A percentile compares a stretch with the other conserved stretches of the same genome.
phyloP scores from a whole-genome alignment of 768 basidiomycete genomes.

The Amanita rubescens region DNA sequence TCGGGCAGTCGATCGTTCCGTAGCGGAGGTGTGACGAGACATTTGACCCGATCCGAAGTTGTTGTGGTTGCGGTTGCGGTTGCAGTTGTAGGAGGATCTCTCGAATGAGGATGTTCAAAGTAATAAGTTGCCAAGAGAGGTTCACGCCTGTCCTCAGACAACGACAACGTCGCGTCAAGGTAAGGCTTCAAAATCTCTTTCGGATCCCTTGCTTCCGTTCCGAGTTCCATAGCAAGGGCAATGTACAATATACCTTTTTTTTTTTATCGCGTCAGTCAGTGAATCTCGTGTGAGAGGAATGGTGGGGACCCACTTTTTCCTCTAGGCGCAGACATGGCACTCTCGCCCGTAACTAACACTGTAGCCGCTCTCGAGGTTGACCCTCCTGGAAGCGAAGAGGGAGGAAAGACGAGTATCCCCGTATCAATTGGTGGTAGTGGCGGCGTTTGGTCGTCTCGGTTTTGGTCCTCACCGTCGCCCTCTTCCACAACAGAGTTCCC shows the following conservation, averaged over 20 bases:
- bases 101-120: constrained; percentile 28
- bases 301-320: constrained; percentile 47
- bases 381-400: constrained; percentile 47
- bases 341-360: constrained; percentile 63
- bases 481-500: no score
- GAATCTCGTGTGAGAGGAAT: no score
- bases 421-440: constrained; percentile 43
- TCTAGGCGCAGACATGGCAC: constrained; percentile 64
- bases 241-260: constrained; percentile 44
- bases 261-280: no score
- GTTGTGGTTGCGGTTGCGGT: neutral
- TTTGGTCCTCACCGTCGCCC: neutral
- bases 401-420: constrained; percentile 69
- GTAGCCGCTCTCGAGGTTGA: constrained; percentile 45
- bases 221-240: constrained; percentile 36
- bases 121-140: constrained; percentile 53
- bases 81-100: constrained; percentile 24
- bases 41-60: neutral
- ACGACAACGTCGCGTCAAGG: constrained; percentile 37
- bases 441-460: neutral
- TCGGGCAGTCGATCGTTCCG: constrained; percentile 36
- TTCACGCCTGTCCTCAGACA: constrained; percentile 15
- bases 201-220: constrained; percentile 18
- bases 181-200: constrained; percentile 49
- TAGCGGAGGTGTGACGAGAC: constrained; percentile 19